phyloP scores from a whole-genome alignment of 495 filamentous ascomycete genomes.

The Neurospora sp. region DNA sequence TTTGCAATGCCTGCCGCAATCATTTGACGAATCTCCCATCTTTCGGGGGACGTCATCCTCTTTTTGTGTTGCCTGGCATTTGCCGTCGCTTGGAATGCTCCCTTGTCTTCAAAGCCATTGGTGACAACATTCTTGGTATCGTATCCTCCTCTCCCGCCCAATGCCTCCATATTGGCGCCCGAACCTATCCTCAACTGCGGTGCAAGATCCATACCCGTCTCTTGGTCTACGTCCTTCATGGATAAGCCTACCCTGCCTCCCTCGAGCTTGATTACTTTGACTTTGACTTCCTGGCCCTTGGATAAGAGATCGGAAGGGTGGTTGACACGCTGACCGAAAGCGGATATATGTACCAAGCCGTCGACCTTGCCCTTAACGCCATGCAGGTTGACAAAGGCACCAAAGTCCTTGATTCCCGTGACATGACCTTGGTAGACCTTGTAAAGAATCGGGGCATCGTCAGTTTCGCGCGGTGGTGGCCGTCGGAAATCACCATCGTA shows the following conservation, averaged over 20 bases:
- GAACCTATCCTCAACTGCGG: conserved; percentile 77
- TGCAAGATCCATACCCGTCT: conserved; percentile 72
- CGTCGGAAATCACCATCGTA: conserved; percentile 59
- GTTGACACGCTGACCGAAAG: conserved; percentile 83
- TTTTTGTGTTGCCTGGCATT: conserved; percentile 53
- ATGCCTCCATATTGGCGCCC: conserved; percentile 79
- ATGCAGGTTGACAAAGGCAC: conserved; percentile 86
- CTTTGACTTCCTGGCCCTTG: conserved; percentile 74
- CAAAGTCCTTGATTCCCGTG: conserved; percentile 90
- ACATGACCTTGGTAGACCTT: conserved; percentile 88
- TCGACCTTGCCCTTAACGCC: conserved; percentile 83
- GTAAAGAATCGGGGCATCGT: conserved; percentile 69
- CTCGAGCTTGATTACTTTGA: conserved; percentile 86
- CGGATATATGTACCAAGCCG: conserved; percentile 91
- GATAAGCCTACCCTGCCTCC: conserved; percentile 71
- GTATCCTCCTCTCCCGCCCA: conserved; percentile 43
- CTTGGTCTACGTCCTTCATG: conserved; percentile 96
- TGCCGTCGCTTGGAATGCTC: conserved; percentile 27
- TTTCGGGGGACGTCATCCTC: conserved; percentile 86
- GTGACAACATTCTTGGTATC: conserved; percentile 7
- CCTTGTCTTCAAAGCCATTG: neutral
- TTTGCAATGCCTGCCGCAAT: conserved; percentile 91
- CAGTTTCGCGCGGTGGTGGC: conserved; percentile 64
- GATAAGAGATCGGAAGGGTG: conserved; percentile 83
- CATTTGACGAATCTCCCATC: conserved; percentile 95